These are phyloP conservation scores for Ormosia semicastrata DNA, from an alignment of 306 rosid genomes.

Conservation along the genomic window DNA sequence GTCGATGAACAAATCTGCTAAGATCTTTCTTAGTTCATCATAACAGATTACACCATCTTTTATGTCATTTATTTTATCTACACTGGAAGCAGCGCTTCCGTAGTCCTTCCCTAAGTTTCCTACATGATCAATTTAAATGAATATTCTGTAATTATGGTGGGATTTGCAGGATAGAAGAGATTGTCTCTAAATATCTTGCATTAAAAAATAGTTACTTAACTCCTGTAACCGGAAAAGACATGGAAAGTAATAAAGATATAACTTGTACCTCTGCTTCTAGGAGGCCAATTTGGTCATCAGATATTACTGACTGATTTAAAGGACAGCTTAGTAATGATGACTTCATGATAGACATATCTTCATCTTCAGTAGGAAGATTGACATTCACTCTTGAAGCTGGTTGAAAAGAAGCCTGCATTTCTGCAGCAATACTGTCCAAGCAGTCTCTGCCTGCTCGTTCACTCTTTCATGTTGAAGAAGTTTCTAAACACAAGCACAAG, in stretches of 20 bases:
- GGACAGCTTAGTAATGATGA: constrained; percentile 52
- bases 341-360: constrained; percentile 25
- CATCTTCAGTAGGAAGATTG: constrained; percentile 41
- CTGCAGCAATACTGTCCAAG: constrained; percentile 47
- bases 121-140: constrained; percentile 51
- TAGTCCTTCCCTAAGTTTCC: constrained; percentile 51
- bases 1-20: constrained; percentile 63
- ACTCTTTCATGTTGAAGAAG: constrained; percentile 57
- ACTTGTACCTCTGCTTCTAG: constrained; percentile 68
- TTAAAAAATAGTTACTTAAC: neutral
- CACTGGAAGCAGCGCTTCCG: constrained; percentile 35
- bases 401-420: constrained; percentile 60
- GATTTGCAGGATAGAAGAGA: neutral
- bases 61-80: constrained; percentile 39
- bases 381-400: constrained; percentile 69
- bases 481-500: constrained; percentile 43
- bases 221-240: constrained; percentile 1
- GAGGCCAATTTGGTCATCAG: constrained; percentile 63
- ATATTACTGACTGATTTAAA: constrained; percentile 49
- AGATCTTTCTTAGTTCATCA: constrained; percentile 61
- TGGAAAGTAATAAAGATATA: neutral
- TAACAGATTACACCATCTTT: constrained; percentile 41
- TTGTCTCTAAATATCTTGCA: neutral
- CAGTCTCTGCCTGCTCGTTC: constrained; percentile 49
- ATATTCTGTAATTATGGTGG: neutral